Evolutionary conservation across 73 alveolate genomes (phyloP), one percentile per base, ranked within the genome.

Genomic region (Paramecium sexaurelia): DNA sequence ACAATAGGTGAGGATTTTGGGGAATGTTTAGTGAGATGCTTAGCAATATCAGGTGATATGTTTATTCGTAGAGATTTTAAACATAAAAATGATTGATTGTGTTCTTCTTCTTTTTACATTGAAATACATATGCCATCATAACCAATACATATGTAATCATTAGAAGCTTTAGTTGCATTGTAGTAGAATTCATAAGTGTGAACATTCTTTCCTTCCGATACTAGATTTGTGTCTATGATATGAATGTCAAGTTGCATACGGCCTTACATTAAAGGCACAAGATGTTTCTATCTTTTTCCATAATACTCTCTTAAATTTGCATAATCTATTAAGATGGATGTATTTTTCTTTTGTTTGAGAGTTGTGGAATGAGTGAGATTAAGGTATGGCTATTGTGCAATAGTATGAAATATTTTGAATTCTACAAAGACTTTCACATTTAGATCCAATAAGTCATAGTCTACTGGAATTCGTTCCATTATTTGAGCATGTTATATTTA

Each of bases 351-450:
- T 5, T 78, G 22, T 78, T 45, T 39, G n/a, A 78, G 71, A 4
- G 43, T 26, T 5, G 90, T 78, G n/a, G 90, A 29, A 24, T 39
- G 35, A 0, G 43, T 78, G 26, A 78, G 41, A 17, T 41, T 22
- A 1, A 78, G 15, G 15, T 15, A 22, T 4, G 90, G 71, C 9
- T 78, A 11, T 17, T 26, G 8, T 17, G 61, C 71, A 2, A 78
- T 40, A 19, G 90, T 56, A 13, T 78, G 90, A 22, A 40, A 78
- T 11, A 78, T 22, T 43, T 43, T 29, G 27, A 78, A 45, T 43
- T 78, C 90, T 6, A 78, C 68, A 22, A 40, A 78, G 27, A 45
- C 90, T 33, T 78, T 78, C 5, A 45, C 43, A 24, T 43, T 61
- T 3, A 78, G 55, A 24, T 26, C 43, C 20, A 37, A 11, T 1